phyloP scores from a whole-genome alignment of 345 rosid genomes.

The Eucalyptus viminalis region DNA sequence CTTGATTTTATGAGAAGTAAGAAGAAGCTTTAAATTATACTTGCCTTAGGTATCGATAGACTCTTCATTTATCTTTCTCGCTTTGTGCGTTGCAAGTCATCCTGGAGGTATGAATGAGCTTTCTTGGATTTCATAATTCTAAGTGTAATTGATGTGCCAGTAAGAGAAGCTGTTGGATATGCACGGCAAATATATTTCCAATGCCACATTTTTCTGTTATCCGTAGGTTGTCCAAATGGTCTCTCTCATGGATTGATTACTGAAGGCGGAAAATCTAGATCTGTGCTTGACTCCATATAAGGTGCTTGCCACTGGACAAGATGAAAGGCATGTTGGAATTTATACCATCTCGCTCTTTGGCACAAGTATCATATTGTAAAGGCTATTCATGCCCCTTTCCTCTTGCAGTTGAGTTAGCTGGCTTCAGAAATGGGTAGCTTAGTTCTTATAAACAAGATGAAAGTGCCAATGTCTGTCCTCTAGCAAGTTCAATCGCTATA shows the following conservation, averaged over 20 bases:
- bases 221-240: constrained; percentile 96
- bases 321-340: constrained; percentile 97
- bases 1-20: not conserved
- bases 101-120: not conserved
- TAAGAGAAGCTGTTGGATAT: not conserved
- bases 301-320: constrained; percentile 96
- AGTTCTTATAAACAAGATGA: not conserved
- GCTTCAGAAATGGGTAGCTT: not conserved
- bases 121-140: not conserved
- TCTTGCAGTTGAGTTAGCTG: not conserved
- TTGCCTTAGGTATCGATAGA: not conserved
- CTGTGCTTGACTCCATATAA: constrained; percentile 80
- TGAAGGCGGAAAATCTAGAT: constrained; percentile 92
- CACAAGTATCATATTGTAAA: constrained; percentile 40
- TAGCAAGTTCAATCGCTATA: not conserved
- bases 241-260: constrained; percentile 95
- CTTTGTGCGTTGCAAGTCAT: not conserved
- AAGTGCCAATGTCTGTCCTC: not conserved
- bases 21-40: not conserved
- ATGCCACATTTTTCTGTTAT: constrained; percentile 3
- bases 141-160: not conserved
- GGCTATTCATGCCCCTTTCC: not conserved
- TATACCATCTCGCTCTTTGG: constrained; percentile 86
- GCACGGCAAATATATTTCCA: not conserved
- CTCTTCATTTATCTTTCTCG: not conserved